Conservation (phyloP, 148 eudicot genomes). For the Diospyros lotus region DNA sequence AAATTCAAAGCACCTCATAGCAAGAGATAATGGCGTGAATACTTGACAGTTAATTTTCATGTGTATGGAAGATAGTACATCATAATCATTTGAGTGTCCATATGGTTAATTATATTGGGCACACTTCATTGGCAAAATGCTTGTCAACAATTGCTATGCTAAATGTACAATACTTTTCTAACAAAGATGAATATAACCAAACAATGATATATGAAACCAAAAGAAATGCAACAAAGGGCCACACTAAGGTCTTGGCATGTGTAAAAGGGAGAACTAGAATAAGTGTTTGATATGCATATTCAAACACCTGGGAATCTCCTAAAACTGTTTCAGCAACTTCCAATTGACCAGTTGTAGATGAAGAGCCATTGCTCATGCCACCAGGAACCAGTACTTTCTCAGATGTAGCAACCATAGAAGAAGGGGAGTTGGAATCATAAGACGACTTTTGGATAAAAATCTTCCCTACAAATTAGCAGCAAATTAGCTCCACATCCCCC, state of each 20-base stretch:
- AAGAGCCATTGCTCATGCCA: slow-evolving; percentile 37
- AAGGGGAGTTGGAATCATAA: slow-evolving; percentile 51
- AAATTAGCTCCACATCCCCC: slow-evolving; percentile 17
- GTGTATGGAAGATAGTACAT: background rate
- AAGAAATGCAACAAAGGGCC: background rate
- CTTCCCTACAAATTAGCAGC: slow-evolving; percentile 60
- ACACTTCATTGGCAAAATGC: background rate
- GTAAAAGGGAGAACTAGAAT: background rate
- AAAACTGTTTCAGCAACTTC: slow-evolving; percentile 36
- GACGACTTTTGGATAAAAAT: slow-evolving; percentile 55
- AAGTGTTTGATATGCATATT: background rate
- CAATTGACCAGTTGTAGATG: slow-evolving; percentile 34
- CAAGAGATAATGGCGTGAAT: too few species aligned
- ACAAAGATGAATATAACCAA: background rate
- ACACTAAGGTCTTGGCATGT: background rate
- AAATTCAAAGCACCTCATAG: too few species aligned
- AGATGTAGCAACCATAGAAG: slow-evolving; percentile 53
- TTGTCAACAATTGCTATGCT: too few species aligned
- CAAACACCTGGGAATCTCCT: slow-evolving; percentile 41
- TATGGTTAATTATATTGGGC: background rate
- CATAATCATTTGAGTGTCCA: background rate
- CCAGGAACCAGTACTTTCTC: slow-evolving; percentile 87
- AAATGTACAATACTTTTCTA: background rate
- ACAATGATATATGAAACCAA: background rate
- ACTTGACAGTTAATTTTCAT: too few species aligned